phyloP scores from a whole-genome alignment of 2,329 filamentous ascomycete genomes.

The Aspergillus glaucus region DNA sequence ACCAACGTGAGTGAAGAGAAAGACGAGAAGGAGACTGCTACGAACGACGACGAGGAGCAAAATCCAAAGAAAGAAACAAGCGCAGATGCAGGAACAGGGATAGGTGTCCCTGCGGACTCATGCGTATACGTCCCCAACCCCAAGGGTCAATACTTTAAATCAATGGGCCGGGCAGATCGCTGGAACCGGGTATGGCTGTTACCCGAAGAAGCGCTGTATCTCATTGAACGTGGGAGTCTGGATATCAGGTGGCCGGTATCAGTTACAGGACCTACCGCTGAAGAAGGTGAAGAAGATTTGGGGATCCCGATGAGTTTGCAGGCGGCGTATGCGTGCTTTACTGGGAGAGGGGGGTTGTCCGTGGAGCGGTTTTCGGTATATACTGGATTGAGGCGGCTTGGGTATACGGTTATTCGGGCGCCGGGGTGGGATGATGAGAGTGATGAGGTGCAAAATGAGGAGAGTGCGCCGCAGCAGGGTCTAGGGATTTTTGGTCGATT shows the following conservation, averaged over 20 bases:
- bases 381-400: constrained; percentile 71
- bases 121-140: constrained; percentile 63
- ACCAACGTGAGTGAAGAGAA: constrained; percentile 10
- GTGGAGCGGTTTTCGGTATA: constrained; percentile 87
- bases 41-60: constrained; percentile 2
- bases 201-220: constrained; percentile 84
- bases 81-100: constrained; percentile 1
- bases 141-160: constrained; percentile 66
- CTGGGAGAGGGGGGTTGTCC: constrained; percentile 59
- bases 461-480: constrained; percentile 2
- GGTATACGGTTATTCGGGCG: constrained; percentile 74
- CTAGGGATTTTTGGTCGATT: constrained; percentile 23
- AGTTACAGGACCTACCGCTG: constrained; percentile 16
- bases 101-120: constrained; percentile 24
- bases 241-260: constrained; percentile 75
- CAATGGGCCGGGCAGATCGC: constrained; percentile 65
- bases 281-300: constrained; percentile 46
- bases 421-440: constrained; percentile 43
- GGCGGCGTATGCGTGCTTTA: constrained; percentile 77
- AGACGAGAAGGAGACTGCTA: constrained; percentile 10
- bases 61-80: not conserved
- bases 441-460: constrained; percentile 8
- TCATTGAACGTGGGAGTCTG: constrained; percentile 79
- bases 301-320: constrained; percentile 85
- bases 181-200: constrained; percentile 70